These are phyloP conservation scores for Austroboletus niveus DNA, from an alignment of 1,284 basidiomycete species.

Conservation along the genomic window DNA sequence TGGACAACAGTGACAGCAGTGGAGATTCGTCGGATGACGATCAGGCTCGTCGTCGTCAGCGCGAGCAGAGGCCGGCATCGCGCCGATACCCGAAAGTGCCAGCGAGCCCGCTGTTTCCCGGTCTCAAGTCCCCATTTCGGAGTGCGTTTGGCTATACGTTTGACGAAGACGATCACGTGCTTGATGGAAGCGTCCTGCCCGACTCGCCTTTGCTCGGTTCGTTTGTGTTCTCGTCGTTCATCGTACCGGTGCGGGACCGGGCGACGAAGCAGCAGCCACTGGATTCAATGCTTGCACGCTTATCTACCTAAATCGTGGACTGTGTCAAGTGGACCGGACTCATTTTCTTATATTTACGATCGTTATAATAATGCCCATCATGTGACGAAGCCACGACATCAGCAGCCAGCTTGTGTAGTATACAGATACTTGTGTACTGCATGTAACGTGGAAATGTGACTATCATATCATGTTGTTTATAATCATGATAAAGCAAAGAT, in stretches of 20 bases:
- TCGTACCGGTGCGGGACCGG: constrained; percentile 10
- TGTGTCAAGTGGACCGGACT: too few species aligned
- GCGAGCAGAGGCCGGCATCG: background rate
- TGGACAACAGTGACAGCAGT: background rate
- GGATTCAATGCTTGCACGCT: background rate
- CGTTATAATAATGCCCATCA: too few species aligned
- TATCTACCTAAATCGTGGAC: too few species aligned
- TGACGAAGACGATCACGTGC: background rate
- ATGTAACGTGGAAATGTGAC: too few species aligned
- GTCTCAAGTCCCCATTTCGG: constrained; percentile 8
- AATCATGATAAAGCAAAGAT: too few species aligned
- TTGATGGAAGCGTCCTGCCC: background rate
- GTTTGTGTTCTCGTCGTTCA: constrained; percentile 16
- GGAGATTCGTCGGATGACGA: background rate
- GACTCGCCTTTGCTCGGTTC: constrained; percentile 7
- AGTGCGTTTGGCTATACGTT: background rate
- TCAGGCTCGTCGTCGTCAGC: background rate
- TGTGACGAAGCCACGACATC: too few species aligned
- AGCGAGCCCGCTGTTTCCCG: background rate
- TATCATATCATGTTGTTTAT: too few species aligned
- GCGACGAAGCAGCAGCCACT: background rate
- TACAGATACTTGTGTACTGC: too few species aligned
- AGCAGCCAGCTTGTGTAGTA: too few species aligned
- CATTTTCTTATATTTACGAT: too few species aligned
- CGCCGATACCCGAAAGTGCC: background rate